Evolutionary conservation across 768 basidiomycete species (phyloP), one percentile per base, ranked within the genome.

Genomic region (Termitomyces sp.): DNA sequence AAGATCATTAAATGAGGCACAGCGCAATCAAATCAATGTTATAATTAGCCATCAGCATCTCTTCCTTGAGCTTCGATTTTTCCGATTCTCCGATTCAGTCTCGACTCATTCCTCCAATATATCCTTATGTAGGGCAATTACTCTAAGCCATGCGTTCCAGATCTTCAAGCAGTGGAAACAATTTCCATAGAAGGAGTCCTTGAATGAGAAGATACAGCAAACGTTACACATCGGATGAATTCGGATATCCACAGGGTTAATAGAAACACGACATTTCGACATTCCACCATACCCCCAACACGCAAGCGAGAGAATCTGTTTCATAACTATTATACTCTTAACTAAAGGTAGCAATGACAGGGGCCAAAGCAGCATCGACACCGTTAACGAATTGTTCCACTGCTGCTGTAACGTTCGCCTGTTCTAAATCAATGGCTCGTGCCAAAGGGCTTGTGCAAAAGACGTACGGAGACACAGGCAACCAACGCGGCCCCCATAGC

Each of bases 401-500:
- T 7, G 21, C 21, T 15, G 55, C 14, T 10, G 60, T 49, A n/a
- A 70, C 55, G 44, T 59, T 61, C 6, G 63, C 56, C 69, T 70
- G 40, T 9, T 33, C 3, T 1, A 51, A 17, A 44, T 50, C 40
- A 44, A 30, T 12, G 3, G 2, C 14, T 5, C 11, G 12, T 12
- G 35, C 35, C 12, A 35, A 35, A 10, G 26, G 15, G 28, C 0
- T 6, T 15, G 5, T 38, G 30, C 0, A 3, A 45, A 64, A 14
- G 15, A 51, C 55, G 47, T 57, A 72, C 70, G 3, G 70, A 68
- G 4, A 67, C 64, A 45, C 54, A 52, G 28, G 42, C 61, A 45
- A 68, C 62, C 14, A 72, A 50, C 11, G 69, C 67, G 17, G 42
- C 54, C 8, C 60, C 51, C 53, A 71, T 67, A 17, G 53, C 55